Base-by-base conservation (phyloP, 805 yeast species). In the Citeromyces matritensis region DNA sequence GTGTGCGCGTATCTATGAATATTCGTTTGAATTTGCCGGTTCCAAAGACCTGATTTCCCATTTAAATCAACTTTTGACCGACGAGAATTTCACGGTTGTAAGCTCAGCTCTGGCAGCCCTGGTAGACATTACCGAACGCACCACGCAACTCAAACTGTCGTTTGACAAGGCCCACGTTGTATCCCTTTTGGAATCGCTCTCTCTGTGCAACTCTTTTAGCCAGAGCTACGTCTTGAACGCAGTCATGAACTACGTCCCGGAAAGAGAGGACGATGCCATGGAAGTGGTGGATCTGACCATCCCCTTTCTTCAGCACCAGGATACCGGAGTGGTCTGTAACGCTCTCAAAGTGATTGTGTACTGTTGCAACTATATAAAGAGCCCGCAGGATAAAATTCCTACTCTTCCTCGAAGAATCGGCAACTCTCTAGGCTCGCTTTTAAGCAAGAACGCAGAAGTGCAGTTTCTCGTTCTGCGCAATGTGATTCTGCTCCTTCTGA, bases 381-480 rank as follows among this genome's bases (percentile, higher is more conserved):
- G 59, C 31, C 61, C 76, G 1, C 71, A 65, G 21, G 63, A 65
- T 23, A 60, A 62, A n/a, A 46, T 80, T 4, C 76, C 82, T 1
- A 43, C 55, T 2, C 49, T 76, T 11, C 60, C 73, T 6, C 63
- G 65, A 34, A 57, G 77, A 37, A 54, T 84, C 31, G 82, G 91
- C 0, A 65, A 73, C 9, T 73, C 91, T 1, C 55, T 85, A 28
- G 65, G 75, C 2, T 66, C 83, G 4, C 52, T 85, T 23, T 56
- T 85, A 36, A 61, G 82, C 3, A 82, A 80, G 44, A 82, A 86
- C 0, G 56, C 86, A 0, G 96, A 88, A 49, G 60, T 83, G 15
- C 94, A 84, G 51, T 88, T 85, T 48, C 58, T 85, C 29, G 79
- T 78, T 1, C 58, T 86, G 39, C 60, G 95, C 46, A 88, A 86